These are phyloP conservation scores for Coemansia javaensis DNA, from an alignment of 192 early-diverging fungal species.

Conservation along the genomic window DNA sequence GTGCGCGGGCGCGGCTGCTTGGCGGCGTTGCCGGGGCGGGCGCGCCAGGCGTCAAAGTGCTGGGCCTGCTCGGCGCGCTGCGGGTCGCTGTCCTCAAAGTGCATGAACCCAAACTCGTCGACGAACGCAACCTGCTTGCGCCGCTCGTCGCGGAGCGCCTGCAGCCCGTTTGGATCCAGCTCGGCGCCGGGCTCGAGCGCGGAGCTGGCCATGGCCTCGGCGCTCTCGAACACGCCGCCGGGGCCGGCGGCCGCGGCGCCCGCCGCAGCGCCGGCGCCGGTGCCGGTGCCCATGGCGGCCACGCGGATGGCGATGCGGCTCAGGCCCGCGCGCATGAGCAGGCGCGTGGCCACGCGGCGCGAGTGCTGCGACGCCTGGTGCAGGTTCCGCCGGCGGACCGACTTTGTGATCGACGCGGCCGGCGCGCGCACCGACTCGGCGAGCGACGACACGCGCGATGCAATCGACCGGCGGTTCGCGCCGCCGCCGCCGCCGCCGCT, in stretches of 20 bases:
- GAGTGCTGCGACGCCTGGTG: conserved; percentile 27
- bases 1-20: conserved; percentile 1
- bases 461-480: conserved; percentile 11
- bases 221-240: conserved; percentile 8
- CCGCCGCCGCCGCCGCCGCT: not conserved
- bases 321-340: conserved; percentile 45
- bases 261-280: not conserved
- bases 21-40: not conserved
- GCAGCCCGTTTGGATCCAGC: conserved; percentile 37
- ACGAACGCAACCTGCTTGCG: conserved; percentile 42
- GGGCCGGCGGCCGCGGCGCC: not conserved
- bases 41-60: conserved; percentile 30
- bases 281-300: not conserved
- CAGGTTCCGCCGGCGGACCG: conserved; percentile 9
- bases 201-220: conserved; percentile 16
- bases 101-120: conserved; percentile 41
- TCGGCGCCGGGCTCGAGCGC: conserved; percentile 18
- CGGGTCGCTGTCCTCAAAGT: conserved; percentile 31
- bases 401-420: not conserved
- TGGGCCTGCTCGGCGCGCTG: conserved; percentile 18
- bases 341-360: conserved; percentile 34
- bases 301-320: conserved; percentile 49
- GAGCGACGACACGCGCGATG: conserved; percentile 21
- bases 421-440: conserved; percentile 13
- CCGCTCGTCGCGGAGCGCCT: conserved; percentile 24